phyloP scores from a whole-genome alignment of 2,329 filamentous ascomycete genomes.

The Zalaria sp. region DNA sequence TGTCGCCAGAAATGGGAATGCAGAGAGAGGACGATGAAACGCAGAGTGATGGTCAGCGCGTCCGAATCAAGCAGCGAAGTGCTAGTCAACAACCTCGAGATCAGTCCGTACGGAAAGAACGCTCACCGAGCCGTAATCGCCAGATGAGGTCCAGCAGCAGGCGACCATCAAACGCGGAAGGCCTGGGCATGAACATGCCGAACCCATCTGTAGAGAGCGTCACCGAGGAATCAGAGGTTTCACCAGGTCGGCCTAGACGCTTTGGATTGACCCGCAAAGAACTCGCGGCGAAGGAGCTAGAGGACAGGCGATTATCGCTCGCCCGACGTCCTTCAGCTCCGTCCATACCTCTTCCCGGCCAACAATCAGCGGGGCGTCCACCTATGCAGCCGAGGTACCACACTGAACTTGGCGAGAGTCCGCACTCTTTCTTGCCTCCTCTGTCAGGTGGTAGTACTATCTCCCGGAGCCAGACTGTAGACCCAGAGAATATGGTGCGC shows the following conservation, averaged over 20 bases:
- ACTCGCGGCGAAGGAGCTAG: constrained; percentile 60
- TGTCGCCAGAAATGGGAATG: constrained; percentile 43
- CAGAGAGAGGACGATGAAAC: constrained; percentile 51
- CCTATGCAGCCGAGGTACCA: constrained; percentile 20
- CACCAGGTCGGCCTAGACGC: constrained; percentile 4
- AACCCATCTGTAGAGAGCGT: neutral
- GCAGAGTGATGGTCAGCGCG: constrained; percentile 24
- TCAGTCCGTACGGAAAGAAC: constrained; percentile 10
- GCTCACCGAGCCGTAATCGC: constrained; percentile 7
- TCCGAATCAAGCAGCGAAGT: constrained; percentile 37
- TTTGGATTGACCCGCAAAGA: constrained; percentile 24
- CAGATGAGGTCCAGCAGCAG: constrained; percentile 17
- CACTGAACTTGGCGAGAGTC: constrained; percentile 29
- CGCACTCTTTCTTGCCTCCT: constrained; percentile 22
- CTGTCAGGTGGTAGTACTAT: constrained; percentile 21
- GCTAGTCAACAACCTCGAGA: constrained; percentile 26
- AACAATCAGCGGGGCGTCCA: constrained; percentile 28
- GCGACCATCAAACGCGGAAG: constrained; percentile 1
- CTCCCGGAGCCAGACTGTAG: constrained; percentile 51
- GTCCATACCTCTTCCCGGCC: constrained; percentile 60
- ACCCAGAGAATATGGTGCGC: constrained; percentile 35
- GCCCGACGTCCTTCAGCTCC: constrained; percentile 69
- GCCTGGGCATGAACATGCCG: neutral
- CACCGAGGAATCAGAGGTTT: neutral
- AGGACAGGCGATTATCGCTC: constrained; percentile 73